phyloP scores from a whole-genome alignment of 2,329 filamentous ascomycete genomes.

The Pestalotiopsis sp. region DNA sequence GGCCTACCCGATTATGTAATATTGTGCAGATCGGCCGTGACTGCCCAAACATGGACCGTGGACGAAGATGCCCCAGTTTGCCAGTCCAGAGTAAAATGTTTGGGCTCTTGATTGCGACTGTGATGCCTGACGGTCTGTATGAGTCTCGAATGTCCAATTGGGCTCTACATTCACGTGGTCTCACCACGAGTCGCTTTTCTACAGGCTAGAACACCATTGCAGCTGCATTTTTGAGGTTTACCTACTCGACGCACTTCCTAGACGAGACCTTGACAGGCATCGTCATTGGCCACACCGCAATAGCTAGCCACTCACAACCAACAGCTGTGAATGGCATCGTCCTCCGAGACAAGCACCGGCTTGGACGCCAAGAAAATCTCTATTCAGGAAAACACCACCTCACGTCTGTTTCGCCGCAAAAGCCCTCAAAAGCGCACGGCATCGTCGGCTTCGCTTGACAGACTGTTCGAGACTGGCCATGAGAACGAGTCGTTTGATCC shows the following conservation, averaged over 20 bases:
- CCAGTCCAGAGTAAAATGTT: not conserved
- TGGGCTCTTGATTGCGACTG: not conserved
- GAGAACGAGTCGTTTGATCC: conserved; percentile 17
- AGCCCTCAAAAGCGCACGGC: conserved; percentile 19
- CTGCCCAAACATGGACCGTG: not conserved
- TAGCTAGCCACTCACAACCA: conserved; percentile 1
- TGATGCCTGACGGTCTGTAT: not conserved
- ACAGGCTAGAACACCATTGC: not conserved
- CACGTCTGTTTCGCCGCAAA: conserved; percentile 23
- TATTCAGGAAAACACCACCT: not conserved
- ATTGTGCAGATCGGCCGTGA: not conserved
- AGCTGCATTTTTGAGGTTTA: not conserved
- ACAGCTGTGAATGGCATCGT: not conserved
- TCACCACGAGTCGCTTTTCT: not conserved
- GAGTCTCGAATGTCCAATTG: not conserved
- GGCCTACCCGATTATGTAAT: conserved; percentile 11
- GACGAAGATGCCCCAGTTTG: not conserved
- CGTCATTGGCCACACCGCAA: conserved; percentile 5
- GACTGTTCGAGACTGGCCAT: conserved; percentile 29
- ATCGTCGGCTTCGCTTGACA: conserved; percentile 30
- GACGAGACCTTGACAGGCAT: conserved; percentile 5
- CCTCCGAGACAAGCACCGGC: not conserved
- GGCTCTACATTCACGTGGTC: not conserved
- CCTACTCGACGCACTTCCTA: not conserved
- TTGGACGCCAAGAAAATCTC: not conserved